These are phyloP conservation scores for Cutaneotrichosporon curvatum DNA, from an alignment of 1,284 basidiomycete genomes.

Conservation along the genomic window DNA sequence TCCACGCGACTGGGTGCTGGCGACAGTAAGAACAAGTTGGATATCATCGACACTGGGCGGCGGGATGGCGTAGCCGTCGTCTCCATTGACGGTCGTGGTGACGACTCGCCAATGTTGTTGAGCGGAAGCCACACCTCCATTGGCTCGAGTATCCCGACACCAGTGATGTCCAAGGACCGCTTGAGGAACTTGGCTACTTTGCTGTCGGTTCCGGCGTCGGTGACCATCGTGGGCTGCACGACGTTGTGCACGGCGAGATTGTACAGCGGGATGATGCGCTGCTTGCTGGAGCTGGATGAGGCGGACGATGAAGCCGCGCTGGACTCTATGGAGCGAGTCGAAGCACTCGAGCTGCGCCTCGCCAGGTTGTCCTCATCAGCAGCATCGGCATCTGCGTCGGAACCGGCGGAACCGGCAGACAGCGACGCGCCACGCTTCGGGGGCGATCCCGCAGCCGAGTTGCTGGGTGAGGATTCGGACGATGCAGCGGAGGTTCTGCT, in stretches of 20 bases:
- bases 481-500: conserved; percentile 3
- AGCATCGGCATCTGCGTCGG: too few relatives aligned
- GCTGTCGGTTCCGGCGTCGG: conserved; percentile 70
- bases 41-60: conserved; percentile 31
- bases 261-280: conserved; percentile 82
- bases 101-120: conserved; percentile 1
- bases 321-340: too few relatives aligned
- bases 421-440: too few relatives aligned
- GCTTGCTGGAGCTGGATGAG: conserved; percentile 9
- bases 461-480: too few relatives aligned
- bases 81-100: conserved; percentile 13
- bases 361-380: too few relatives aligned
- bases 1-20: conserved; percentile 25
- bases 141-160: conserved; percentile 68
- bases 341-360: too few relatives aligned
- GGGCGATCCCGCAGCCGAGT: too few relatives aligned
- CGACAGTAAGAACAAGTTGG: conserved; percentile 26
- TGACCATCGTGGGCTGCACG: conserved; percentile 76
- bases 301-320: not conserved
- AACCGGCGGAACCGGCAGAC: too few relatives aligned
- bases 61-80: not conserved
- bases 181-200: conserved; percentile 85
- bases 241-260: conserved; percentile 85
- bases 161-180: conserved; percentile 72
- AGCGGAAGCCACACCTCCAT: conserved; percentile 63